phyloP scores from a whole-genome alignment of 345 rosid species.

The Draba incana region DNA sequence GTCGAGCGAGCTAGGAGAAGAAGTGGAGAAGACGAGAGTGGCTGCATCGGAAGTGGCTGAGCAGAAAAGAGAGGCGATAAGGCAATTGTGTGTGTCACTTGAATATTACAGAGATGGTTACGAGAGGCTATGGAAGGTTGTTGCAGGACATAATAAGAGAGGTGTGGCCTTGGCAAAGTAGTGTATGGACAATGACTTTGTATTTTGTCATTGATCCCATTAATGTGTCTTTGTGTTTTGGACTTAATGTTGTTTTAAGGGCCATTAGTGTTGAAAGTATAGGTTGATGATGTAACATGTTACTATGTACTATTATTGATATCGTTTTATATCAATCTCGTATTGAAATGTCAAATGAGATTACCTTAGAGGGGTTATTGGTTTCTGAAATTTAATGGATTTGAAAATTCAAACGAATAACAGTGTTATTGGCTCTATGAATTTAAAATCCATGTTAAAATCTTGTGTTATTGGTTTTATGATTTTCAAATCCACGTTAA shows the following conservation, averaged over 20 bases:
- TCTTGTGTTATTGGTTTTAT: too few species aligned
- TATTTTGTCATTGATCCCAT: not conserved
- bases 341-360: not conserved
- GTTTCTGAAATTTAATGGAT: too few species aligned
- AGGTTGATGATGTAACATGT: conserved; percentile 23
- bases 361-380: too few species aligned
- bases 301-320: conserved; percentile 11
- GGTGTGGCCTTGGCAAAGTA: conserved; percentile 28
- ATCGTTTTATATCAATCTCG: conserved; percentile 5
- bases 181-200: conserved; percentile 9
- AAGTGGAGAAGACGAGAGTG: conserved; percentile 52
- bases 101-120: conserved; percentile 66
- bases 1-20: conserved; percentile 52
- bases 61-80: conserved; percentile 71
- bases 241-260: not conserved
- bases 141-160: conserved; percentile 41
- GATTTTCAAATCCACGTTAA: too few species aligned
- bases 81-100: conserved; percentile 71
- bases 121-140: conserved; percentile 51
- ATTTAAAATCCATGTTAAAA: too few species aligned
- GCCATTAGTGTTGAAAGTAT: not conserved
- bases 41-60: conserved; percentile 58
- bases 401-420: too few species aligned
- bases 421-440: too few species aligned
- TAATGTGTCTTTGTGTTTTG: not conserved